Percentiles rank a stretch among this genome's conserved stretches.
Evolutionary conservation across 495 filamentous ascomycete genomes (phyloP).

Genomic region (Penicillium cosmopolitanum): DNA sequence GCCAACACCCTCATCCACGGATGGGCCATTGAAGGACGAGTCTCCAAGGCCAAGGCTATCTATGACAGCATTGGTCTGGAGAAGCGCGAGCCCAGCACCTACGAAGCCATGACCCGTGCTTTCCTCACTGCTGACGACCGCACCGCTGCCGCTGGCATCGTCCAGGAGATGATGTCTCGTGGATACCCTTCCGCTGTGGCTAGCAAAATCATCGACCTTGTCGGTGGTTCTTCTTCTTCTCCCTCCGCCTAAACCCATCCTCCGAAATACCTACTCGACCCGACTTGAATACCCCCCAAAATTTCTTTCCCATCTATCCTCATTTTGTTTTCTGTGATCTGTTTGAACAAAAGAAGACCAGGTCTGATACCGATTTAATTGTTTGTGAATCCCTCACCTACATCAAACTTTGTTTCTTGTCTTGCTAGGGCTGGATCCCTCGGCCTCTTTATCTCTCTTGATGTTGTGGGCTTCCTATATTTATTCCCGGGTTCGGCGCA

Average conservation of each 20-base stretch:
- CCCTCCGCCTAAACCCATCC: constrained; percentile 30
- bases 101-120: constrained; percentile 97
- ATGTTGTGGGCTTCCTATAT: constrained; percentile 22
- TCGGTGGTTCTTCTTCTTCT: constrained; percentile 57
- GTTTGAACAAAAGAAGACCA: constrained; percentile 16
- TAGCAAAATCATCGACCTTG: constrained; percentile 86
- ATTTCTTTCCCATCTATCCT: constrained; percentile 17
- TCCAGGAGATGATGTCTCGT: constrained; percentile 85
- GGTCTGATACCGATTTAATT: constrained; percentile 29
- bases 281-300: not conserved
- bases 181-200: constrained; percentile 92
- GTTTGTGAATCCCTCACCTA: constrained; percentile 5
- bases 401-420: constrained; percentile 21
- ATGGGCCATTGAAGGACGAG: constrained; percentile 85
- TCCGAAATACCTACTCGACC: not conserved
- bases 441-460: constrained; percentile 12
- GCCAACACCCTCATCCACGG: constrained; percentile 99
- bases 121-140: constrained; percentile 83
- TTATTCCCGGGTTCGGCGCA: constrained; percentile 29
- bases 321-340: constrained; percentile 10
- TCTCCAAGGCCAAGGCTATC: constrained; percentile 74
- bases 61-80: constrained; percentile 73
- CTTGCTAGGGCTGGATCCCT: constrained; percentile 47
- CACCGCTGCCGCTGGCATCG: constrained; percentile 70
- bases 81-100: constrained; percentile 95